Evolutionary conservation across 1,284 basidiomycete species (phyloP).

Genomic region (Tilletia indica): DNA sequence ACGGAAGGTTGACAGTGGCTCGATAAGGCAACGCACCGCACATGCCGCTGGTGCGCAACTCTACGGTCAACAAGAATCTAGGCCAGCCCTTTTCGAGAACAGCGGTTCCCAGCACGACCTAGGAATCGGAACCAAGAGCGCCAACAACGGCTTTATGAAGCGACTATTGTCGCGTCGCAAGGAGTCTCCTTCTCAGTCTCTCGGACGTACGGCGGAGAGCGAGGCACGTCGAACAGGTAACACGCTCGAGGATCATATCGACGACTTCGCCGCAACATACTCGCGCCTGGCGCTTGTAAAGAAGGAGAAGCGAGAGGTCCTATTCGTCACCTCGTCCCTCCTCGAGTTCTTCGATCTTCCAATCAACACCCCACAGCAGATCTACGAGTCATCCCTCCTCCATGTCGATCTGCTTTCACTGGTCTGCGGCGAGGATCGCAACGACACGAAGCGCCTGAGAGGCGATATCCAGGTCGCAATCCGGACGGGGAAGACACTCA

Average conservation of each 20-base stretch:
- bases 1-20: neutral
- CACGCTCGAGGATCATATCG: conserved; percentile 29
- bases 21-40: neutral
- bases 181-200: neutral
- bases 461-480: conserved; percentile 11
- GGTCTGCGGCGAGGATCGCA: conserved; percentile 18
- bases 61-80: too few relatives aligned
- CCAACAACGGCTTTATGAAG: conserved; percentile 5
- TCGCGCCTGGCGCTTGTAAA: conserved; percentile 26
- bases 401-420: conserved; percentile 27
- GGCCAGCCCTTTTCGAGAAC: too few relatives aligned
- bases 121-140: neutral
- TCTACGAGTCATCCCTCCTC: conserved; percentile 22
- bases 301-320: conserved; percentile 27
- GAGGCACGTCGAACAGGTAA: neutral
- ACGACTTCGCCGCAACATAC: conserved; percentile 25
- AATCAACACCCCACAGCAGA: conserved; percentile 7
- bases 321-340: conserved; percentile 25
- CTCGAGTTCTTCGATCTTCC: conserved; percentile 23
- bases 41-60: conserved; percentile 1
- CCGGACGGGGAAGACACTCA: conserved; percentile 14
- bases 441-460: conserved; percentile 15
- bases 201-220: neutral
- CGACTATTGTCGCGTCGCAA: neutral
- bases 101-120: neutral